Base-by-base conservation (phyloP, 805 yeast genomes). In the Candida cerambycidarum region DNA sequence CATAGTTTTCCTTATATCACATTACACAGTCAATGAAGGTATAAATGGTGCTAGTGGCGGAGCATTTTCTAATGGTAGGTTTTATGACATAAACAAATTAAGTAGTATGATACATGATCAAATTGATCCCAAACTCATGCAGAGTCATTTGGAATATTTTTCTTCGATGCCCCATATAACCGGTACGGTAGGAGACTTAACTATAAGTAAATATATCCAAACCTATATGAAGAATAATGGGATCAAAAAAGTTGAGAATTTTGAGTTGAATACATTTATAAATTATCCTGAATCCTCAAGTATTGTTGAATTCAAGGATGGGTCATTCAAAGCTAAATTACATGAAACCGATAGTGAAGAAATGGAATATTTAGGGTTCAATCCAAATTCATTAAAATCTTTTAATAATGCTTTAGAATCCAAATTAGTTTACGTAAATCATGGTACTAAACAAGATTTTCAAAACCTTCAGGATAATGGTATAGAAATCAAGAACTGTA, bases 161-260 rank as follows among this genome's bases (percentile, higher is more conserved):
- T 80, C 90, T 19, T 76, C 85, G 6, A 79, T 89, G 80, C 89
- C 96, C 2, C 97, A 89, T 58, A 63, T 84, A 50, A 80, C 97
- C 0, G 98, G 98, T 3, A 83, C 97, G 2, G 77, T 80, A 12
- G 98, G 96, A 14, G 97, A 89, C 59, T 62, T 80, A 45, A 76
- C 92, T 0, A 63, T 89, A 28, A 82, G 89, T 1, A 71, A 75
- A 44, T 89, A 83, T 57, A 69, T 90, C 12, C 71, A 78, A 46
- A 76, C 75, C 17, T 76, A 78, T 38, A 79, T 85, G 62, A 58
- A 62, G 16, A 74, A 79, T 40, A 78, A 81, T 48, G 85, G 86
- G 1, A 47, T 89, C 15, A 63, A 67, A 21, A 45, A 62, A 2
- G 73, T 79, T 4, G 81, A 79, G 32, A 74, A 78, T 36, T 65